Evolutionary conservation across 2,329 filamentous ascomycete species (phyloP).

Genomic region (Colletotrichum sublineola): DNA sequence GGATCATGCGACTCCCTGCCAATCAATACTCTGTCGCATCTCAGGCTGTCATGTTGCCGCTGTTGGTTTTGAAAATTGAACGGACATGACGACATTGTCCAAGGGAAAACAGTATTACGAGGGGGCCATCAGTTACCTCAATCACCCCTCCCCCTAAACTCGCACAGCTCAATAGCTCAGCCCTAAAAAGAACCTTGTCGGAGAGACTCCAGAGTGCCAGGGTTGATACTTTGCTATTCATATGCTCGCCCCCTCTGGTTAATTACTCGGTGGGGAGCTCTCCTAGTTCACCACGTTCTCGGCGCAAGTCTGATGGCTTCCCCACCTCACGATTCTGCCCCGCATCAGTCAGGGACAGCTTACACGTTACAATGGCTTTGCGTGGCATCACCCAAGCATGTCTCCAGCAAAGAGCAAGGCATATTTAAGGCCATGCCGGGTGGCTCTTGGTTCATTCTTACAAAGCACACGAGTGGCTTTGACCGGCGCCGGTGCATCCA

Average conservation of each 20-base stretch:
- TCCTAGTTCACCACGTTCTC: constrained; percentile 9
- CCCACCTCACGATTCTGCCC: constrained; percentile 17
- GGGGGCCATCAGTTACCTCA: background rate
- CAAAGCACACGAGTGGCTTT: background rate
- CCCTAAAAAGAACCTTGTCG: constrained; percentile 36
- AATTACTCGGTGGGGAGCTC: constrained; percentile 26
- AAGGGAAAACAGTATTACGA: background rate
- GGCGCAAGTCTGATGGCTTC: background rate
- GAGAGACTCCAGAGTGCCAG: constrained; percentile 24
- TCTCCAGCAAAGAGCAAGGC: constrained; percentile 2
- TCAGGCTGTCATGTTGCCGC: background rate
- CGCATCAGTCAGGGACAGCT: constrained; percentile 4
- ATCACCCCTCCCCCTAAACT: constrained; percentile 2
- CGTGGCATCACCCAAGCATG: background rate
- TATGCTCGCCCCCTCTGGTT: background rate
- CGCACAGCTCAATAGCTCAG: constrained; percentile 36
- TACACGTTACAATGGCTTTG: background rate
- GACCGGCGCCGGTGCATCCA: constrained; percentile 3
- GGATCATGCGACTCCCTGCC: background rate
- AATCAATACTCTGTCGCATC: background rate
- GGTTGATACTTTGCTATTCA: background rate
- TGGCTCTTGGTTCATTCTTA: background rate
- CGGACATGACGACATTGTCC: background rate
- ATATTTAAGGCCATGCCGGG: background rate
- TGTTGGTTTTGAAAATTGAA: background rate